phyloP scores from a whole-genome alignment of 1,284 basidiomycete species.

The Schizophyllum amplum region DNA sequence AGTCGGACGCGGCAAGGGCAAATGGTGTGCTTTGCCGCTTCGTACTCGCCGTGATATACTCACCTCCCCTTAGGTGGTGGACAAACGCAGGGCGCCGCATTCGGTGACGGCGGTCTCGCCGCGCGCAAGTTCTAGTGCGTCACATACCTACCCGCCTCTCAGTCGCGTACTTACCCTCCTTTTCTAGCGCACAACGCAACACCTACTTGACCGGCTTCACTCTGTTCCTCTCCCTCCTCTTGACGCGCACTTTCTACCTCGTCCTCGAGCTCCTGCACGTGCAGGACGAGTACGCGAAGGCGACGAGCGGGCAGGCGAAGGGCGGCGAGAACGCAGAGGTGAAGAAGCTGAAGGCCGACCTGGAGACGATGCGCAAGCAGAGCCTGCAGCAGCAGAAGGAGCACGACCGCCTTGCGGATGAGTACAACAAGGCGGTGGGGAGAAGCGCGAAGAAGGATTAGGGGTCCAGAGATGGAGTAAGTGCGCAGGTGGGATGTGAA shows the following conservation, averaged over 20 bases:
- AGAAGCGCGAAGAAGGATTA: slow-evolving; percentile 37
- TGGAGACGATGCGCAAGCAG: slow-evolving; percentile 84
- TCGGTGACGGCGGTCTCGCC: slow-evolving; percentile 75
- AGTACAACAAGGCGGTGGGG: slow-evolving; percentile 68
- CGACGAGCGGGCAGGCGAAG: slow-evolving; percentile 29
- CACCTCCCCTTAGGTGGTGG: background rate
- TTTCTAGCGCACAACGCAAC: slow-evolving; percentile 66
- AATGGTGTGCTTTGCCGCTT: slow-evolving; percentile 20
- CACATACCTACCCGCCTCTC: background rate
- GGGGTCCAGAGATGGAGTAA: too few relatives aligned
- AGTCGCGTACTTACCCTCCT: slow-evolving; percentile 6
- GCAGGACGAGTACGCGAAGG: slow-evolving; percentile 79
- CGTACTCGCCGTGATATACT: background rate
- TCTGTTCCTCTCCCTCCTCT: slow-evolving; percentile 88
- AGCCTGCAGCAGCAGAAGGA: slow-evolving; percentile 69
- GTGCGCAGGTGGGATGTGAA: too few relatives aligned
- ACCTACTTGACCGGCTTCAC: slow-evolving; percentile 90
- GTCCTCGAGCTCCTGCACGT: slow-evolving; percentile 85
- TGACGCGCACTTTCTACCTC: slow-evolving; percentile 89
- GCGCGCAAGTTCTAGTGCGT: slow-evolving; percentile 91
- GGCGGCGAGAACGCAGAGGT: slow-evolving; percentile 34
- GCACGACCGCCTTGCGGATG: slow-evolving; percentile 74
- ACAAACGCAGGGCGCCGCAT: slow-evolving; percentile 21
- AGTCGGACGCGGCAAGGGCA: slow-evolving; percentile 64
- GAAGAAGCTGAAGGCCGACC: slow-evolving; percentile 62